Evolutionary conservation across 768 basidiomycete species (phyloP).

Genomic region (Polyporus arcularius): DNA sequence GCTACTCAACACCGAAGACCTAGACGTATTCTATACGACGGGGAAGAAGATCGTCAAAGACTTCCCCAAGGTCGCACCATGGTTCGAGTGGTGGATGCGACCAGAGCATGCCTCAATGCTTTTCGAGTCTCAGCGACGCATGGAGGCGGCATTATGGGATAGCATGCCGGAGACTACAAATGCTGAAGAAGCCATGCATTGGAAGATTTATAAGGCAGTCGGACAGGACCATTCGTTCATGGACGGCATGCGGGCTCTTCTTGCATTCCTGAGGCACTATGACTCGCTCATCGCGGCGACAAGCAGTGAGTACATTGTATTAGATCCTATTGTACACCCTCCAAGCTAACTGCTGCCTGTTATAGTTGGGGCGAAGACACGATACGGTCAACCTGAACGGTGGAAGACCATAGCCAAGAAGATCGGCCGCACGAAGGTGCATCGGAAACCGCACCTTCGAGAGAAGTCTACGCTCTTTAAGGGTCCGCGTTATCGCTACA

Average conservation of each 20-base stretch:
- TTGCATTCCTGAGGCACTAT: slow-evolving; percentile 9
- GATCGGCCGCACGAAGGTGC: slow-evolving; percentile 28
- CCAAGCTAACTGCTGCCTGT: too few relatives aligned
- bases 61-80: slow-evolving; percentile 26
- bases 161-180: slow-evolving; percentile 36
- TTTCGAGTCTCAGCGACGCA: slow-evolving; percentile 28
- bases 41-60: slow-evolving; percentile 18
- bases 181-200: slow-evolving; percentile 39
- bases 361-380: slow-evolving; percentile 25
- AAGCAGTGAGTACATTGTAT: too few relatives aligned
- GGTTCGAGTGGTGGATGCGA: slow-evolving; percentile 39
- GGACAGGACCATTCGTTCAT: slow-evolving; percentile 26
- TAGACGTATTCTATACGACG: background rate
- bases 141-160: slow-evolving; percentile 36
- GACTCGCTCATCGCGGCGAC: slow-evolving; percentile 26
- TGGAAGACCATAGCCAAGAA: slow-evolving; percentile 26
- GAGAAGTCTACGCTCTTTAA: background rate
- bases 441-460: slow-evolving; percentile 7
- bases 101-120: slow-evolving; percentile 33
- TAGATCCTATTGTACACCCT: too few relatives aligned
- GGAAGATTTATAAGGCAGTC: slow-evolving; percentile 32
- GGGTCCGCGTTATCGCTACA: slow-evolving; percentile 3
- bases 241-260: slow-evolving; percentile 28
- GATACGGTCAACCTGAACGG: slow-evolving; percentile 28
- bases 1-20: background rate